Conservation (phyloP, 2,329 filamentous ascomycete genomes). For the Cryphonectria carpinicola region DNA sequence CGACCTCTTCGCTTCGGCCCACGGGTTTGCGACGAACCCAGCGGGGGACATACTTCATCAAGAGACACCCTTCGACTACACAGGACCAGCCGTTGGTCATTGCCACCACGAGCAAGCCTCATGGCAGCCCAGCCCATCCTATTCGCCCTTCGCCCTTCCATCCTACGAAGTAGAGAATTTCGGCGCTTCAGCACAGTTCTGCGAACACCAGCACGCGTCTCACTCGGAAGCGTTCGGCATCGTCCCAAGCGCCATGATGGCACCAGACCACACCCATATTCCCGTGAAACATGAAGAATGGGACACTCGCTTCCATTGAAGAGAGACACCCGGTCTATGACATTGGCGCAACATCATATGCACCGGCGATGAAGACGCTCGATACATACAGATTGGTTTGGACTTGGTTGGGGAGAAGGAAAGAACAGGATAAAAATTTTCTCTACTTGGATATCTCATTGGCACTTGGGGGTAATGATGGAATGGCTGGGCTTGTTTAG, state of each 20-base stretch:
- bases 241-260: constrained; percentile 25
- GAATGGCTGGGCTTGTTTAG: background rate
- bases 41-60: constrained; percentile 39
- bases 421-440: background rate
- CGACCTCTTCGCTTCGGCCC: constrained; percentile 42
- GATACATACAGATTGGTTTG: background rate
- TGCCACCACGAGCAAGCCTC: constrained; percentile 35
- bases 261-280: constrained; percentile 12
- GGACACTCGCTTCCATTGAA: constrained; percentile 23
- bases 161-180: constrained; percentile 39
- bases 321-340: background rate
- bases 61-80: constrained; percentile 38
- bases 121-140: constrained; percentile 41
- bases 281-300: constrained; percentile 28
- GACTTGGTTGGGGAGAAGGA: background rate
- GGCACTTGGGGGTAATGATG: background rate
- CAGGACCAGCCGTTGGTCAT: constrained; percentile 34
- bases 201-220: constrained; percentile 32
- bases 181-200: constrained; percentile 30
- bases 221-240: constrained; percentile 26
- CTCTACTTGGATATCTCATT: background rate
- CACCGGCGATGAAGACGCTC: background rate
- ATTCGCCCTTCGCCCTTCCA: constrained; percentile 45
- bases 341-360: background rate
- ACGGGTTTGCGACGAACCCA: constrained; percentile 39